Percentiles rank a stretch among this genome's conserved stretches.
phyloP scores from a whole-genome alignment of 768 basidiomycete species.

The Xerocomellus dryophilus region DNA sequence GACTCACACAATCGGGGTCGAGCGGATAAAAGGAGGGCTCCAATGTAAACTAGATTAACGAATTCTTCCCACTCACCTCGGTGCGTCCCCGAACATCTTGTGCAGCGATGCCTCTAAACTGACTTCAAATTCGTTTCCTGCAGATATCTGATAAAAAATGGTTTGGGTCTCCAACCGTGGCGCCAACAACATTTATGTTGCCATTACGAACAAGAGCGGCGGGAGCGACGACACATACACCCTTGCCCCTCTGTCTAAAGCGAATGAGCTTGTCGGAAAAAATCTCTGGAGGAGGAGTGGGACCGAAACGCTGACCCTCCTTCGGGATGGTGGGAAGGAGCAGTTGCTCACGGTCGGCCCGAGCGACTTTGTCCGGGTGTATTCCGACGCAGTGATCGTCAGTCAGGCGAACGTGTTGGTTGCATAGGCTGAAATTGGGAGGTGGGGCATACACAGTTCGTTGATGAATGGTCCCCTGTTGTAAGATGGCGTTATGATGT shows the following conservation, averaged over 20 bases:
- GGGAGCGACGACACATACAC: conserved; percentile 1
- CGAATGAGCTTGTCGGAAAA: neutral
- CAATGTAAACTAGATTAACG: neutral
- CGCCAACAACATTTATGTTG: neutral
- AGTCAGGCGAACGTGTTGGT: conserved; percentile 6
- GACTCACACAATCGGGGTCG: neutral
- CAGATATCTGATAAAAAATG: neutral
- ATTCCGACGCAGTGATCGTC: conserved; percentile 8
- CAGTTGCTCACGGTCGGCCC: conserved; percentile 12
- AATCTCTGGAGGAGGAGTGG: conserved; percentile 11
- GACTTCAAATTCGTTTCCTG: no score
- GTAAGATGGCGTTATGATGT: neutral
- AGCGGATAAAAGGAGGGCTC: neutral
- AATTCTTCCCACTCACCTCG: neutral
- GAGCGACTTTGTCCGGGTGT: conserved; percentile 15
- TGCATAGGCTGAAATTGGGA: neutral
- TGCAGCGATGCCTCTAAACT: no score
- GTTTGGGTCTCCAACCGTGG: conserved; percentile 19
- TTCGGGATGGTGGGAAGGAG: conserved; percentile 7
- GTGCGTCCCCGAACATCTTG: neutral
- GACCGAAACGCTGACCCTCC: conserved; percentile 5
- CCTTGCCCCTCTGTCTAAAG: neutral
- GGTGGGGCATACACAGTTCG: neutral
- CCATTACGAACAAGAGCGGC: conserved; percentile 8
- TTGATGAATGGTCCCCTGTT: neutral